These are phyloP conservation scores for Populus tremula DNA, from an alignment of 345 rosid genomes.

Conservation along the genomic window DNA sequence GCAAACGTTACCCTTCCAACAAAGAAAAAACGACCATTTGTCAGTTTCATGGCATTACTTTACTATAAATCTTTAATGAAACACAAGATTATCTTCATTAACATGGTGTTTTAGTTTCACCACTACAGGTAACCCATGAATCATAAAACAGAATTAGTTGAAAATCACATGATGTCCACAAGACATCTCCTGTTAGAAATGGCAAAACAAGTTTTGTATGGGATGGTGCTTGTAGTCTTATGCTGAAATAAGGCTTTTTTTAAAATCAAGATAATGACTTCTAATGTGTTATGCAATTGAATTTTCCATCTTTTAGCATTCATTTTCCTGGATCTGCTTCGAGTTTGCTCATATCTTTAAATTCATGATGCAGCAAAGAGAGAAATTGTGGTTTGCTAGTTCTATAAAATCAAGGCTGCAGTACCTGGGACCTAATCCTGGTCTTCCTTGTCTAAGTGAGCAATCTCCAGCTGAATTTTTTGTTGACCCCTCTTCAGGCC, in stretches of 20 bases:
- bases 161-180: neutral
- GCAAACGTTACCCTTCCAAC: neutral
- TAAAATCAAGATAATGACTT: neutral
- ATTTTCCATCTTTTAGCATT: neutral
- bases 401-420: slow-evolving; percentile 62
- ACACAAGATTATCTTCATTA: neutral
- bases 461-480: slow-evolving; percentile 29
- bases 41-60: neutral
- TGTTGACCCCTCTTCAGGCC: slow-evolving; percentile 65
- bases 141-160: neutral
- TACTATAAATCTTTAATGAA: neutral
- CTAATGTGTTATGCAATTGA: neutral
- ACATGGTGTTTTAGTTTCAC: neutral
- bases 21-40: neutral
- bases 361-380: slow-evolving; percentile 56
- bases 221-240: neutral
- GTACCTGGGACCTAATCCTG: slow-evolving; percentile 63
- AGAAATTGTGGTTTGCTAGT: slow-evolving; percentile 74
- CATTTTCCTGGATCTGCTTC: slow-evolving; percentile 8
- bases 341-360: slow-evolving; percentile 1
- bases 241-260: neutral
- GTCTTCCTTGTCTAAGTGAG: slow-evolving; percentile 51
- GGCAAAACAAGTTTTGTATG: neutral
- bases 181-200: neutral
- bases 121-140: neutral